phyloP scores from a whole-genome alignment of 2,329 filamentous ascomycete species.

The Alternaria brassicae region DNA sequence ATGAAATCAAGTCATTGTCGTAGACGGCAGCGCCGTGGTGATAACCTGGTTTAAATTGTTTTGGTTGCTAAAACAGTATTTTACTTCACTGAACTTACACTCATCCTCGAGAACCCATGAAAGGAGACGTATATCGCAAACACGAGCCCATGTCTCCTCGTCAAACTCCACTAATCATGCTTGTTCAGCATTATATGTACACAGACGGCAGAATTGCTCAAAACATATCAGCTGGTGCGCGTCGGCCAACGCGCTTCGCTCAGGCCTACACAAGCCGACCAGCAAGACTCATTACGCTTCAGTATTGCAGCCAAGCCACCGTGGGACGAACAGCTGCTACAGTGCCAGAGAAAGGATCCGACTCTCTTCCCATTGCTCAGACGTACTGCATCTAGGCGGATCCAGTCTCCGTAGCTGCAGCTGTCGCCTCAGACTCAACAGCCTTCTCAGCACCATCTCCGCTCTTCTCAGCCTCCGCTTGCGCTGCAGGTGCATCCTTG shows the following conservation, averaged over 20 bases:
- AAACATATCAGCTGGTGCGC: conserved; percentile 1
- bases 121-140: conserved; percentile 3
- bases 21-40: not conserved
- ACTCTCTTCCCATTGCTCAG: conserved; percentile 1
- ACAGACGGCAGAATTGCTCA: conserved; percentile 3
- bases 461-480: conserved; percentile 22
- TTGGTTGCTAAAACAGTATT: conserved; percentile 19
- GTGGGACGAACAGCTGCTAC: not conserved
- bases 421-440: conserved; percentile 16
- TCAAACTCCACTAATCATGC: conserved; percentile 12
- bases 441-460: conserved; percentile 19
- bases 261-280: not conserved
- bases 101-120: conserved; percentile 2
- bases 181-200: conserved; percentile 24
- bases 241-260: not conserved
- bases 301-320: conserved; percentile 1
- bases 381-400: conserved; percentile 5
- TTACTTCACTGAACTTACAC: conserved; percentile 10
- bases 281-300: not conserved
- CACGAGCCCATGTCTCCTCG: conserved; percentile 1
- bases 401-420: conserved; percentile 9
- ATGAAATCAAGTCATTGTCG: not conserved
- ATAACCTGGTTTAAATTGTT: not conserved
- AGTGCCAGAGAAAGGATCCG: not conserved
- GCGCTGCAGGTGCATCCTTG: conserved; percentile 25